Base-by-base conservation (phyloP, 176 grass and related monocot species). In the Oryza glumipatula region DNA sequence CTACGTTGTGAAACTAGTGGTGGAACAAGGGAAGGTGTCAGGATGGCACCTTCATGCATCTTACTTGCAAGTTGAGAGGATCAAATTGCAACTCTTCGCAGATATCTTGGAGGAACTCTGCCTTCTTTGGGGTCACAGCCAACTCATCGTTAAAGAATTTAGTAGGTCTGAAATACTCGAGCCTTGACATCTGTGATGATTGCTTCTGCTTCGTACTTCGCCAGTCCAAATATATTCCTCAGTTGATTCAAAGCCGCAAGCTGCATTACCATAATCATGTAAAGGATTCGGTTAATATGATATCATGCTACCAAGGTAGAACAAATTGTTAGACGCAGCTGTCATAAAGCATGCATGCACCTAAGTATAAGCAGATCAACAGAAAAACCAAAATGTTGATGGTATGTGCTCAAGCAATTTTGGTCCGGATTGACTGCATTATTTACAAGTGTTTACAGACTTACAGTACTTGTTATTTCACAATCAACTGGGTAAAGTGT, bases 191-290 rank as follows among this genome's bases (percentile, higher is more conserved):
- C 91, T 72, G 89, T 85, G 77, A 90, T 85, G 74, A 98, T 95
- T 45, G 75, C 83, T 81, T 95, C 93, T 68, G 93, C 88, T 74
- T 98, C 96, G 74, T 85, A 88, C 81, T 96, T 96, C 39, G 91
- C 96, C 76, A 98, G 74, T 79, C 96, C 96, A 89, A 98, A 93
- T 89, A 95, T 91, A 77, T 92, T 94, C 85, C 91, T 98, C 89
- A 98, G 79, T 82, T 95, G 83, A 85, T 86, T 89, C 68, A 96
- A 83, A 71, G 81, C 77, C 65, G 64, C 76, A 82, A 96, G 87
- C 97, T 99, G 97, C 80, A 96, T 68, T 73, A 76, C 86, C 88
- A 74, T 36, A 46, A 80, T 35, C 28, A 87, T 28, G 74, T 26
- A 67, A 81, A 78, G 51, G 28, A 23, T 44, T 82, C 8, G 66